Evolutionary conservation across 2,329 filamentous ascomycete species (phyloP), one percentile per base, ranked within the genome.

Genomic region (Dryadomyces sulphureus): DNA sequence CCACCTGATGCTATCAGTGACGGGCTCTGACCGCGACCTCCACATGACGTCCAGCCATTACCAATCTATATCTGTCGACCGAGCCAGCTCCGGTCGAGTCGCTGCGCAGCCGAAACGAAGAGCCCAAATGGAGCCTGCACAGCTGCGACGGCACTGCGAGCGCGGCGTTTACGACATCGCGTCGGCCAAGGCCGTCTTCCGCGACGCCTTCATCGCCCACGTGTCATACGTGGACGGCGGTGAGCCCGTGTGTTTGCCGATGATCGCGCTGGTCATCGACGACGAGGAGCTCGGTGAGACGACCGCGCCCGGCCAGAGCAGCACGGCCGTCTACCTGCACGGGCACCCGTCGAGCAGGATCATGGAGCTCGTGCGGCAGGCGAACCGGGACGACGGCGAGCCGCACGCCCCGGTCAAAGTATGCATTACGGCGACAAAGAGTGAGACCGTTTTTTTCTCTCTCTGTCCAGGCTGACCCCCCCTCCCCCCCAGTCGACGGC

Each of bases 401-500:
- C 22, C 9, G 3, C 27, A 4, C 17, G 24, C 8, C n/a, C 46
- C 46, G 6, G 43, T 51, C 32, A 52, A 49, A 19, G 50, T 52
- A 35, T 52, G 49, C 47, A 50, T 52, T 27, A 52, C 49, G 3
- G 48, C 50, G 4, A 50, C 50, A 0, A 52, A 52, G 41, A 39
- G 49, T 51, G 16, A 2, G 45, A 45, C 4, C 6, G 21, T n/a
- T 9, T 2, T 0, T 21, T 17, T 22, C 9, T 44, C 4, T 12
- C 24, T 2, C 19, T n/a, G 20, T 16, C 17, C 9, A 2, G 4
- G 8, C 9, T 41, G 19, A 14, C 6, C 8, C 42, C 4, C 34
- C 4, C 6, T n/a, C 7, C 19, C 11, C 4, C 2, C 3, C 17
- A 52, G 49, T 52, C 32, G 49, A 52, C 38, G 51, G 49, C 27